Evolutionary conservation across 2,329 filamentous ascomycete species (phyloP).

Genomic region (Zymoseptoria ardabiliae): DNA sequence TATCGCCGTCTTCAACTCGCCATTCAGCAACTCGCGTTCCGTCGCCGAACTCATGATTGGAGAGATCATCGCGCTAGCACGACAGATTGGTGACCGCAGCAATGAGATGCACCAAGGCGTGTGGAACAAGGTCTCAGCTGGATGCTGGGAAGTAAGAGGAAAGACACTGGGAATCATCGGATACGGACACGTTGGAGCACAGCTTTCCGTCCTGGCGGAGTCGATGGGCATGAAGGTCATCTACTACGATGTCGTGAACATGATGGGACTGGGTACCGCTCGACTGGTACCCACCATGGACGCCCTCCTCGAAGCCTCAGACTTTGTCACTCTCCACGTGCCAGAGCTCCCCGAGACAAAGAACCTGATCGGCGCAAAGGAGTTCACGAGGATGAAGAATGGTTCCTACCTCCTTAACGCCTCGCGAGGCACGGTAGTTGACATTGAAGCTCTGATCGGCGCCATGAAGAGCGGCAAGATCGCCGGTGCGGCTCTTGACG

Average conservation of each 20-base stretch:
- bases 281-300: slow-evolving; percentile 74
- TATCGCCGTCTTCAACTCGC: slow-evolving; percentile 98
- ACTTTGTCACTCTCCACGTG: slow-evolving; percentile 93
- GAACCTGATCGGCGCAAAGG: slow-evolving; percentile 74
- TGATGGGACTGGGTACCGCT: slow-evolving; percentile 89
- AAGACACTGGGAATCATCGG: slow-evolving; percentile 96
- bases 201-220: slow-evolving; percentile 90
- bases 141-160: slow-evolving; percentile 96
- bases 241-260: slow-evolving; percentile 89
- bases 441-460: slow-evolving; percentile 85
- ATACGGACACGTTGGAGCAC: slow-evolving; percentile 94
- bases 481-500: slow-evolving; percentile 90
- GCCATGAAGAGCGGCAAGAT: slow-evolving; percentile 80
- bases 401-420: slow-evolving; percentile 96
- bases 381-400: slow-evolving; percentile 84
- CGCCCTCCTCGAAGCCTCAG: slow-evolving; percentile 66
- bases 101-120: slow-evolving; percentile 88
- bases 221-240: slow-evolving; percentile 98
- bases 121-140: slow-evolving; percentile 96
- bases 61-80: slow-evolving; percentile 85
- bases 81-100: slow-evolving; percentile 87
- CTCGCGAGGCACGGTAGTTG: slow-evolving; percentile 84
- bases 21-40: slow-evolving; percentile 94
- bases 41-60: slow-evolving; percentile 93
- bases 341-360: slow-evolving; percentile 88